These are phyloP conservation scores for Setaria italica DNA, from an alignment of 202 grass and related monocot genomes.

Conservation along the genomic window DNA sequence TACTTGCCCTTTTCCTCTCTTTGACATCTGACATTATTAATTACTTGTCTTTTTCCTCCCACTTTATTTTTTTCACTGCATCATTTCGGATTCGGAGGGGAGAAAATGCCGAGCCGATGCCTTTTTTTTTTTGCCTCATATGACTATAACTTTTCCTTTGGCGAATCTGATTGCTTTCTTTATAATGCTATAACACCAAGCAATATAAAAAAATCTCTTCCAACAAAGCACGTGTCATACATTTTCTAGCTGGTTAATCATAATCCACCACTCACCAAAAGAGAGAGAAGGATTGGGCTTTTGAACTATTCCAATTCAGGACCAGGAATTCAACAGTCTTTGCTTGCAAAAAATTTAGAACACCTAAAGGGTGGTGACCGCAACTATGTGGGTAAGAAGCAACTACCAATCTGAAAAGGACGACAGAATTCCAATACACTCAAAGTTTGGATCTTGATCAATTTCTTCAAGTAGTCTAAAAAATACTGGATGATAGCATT, in stretches of 20 bases:
- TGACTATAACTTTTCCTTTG: background rate
- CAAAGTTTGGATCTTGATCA: constrained; percentile 28
- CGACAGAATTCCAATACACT: constrained; percentile 13
- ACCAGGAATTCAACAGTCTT: constrained; percentile 35
- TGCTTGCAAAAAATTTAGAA: background rate
- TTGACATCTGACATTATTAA: background rate
- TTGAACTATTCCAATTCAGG: constrained; percentile 28
- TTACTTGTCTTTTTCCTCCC: background rate
- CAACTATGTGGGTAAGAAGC: background rate
- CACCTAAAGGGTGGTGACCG: background rate
- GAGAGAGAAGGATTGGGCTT: background rate
- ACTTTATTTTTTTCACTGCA: background rate
- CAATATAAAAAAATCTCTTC: background rate
- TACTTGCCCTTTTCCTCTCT: background rate
- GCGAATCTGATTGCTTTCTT: background rate
- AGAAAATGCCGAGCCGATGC: background rate
- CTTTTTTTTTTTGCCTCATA: background rate
- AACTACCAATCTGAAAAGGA: background rate
- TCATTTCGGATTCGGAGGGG: background rate
- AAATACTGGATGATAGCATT: background rate
- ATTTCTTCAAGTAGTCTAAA: background rate
- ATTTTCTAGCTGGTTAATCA: background rate
- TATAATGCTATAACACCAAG: background rate
- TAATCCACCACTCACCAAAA: background rate
- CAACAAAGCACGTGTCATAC: background rate